Conservation (phyloP, 1,139 yeast species). For the Candida freyschussii region DNA sequence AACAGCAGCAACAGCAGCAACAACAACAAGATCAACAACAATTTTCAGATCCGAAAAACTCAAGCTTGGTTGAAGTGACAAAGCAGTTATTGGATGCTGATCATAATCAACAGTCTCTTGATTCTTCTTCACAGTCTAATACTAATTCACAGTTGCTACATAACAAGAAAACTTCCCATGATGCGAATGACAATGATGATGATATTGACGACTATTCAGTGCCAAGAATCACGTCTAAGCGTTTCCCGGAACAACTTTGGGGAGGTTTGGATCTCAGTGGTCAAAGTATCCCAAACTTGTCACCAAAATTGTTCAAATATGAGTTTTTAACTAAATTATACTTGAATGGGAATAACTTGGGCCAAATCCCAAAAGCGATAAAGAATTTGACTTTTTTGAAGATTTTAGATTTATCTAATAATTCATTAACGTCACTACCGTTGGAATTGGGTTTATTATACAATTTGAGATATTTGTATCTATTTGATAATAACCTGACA, state of each 20-base stretch:
- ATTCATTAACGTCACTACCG: slow-evolving; percentile 67
- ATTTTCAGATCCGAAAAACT: slow-evolving; percentile 28
- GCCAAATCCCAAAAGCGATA: slow-evolving; percentile 63
- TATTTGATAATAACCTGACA: slow-evolving; percentile 80
- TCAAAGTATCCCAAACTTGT: slow-evolving; percentile 68
- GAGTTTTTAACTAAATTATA: slow-evolving; percentile 82
- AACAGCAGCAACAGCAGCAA: not conserved
- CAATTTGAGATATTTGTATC: slow-evolving; percentile 73
- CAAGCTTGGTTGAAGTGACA: slow-evolving; percentile 53
- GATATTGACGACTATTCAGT: slow-evolving; percentile 79
- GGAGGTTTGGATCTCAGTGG: slow-evolving; percentile 91
- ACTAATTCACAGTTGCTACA: slow-evolving; percentile 43
- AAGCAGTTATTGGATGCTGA: slow-evolving; percentile 42
- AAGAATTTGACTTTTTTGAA: slow-evolving; percentile 68
- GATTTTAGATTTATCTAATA: slow-evolving; percentile 81
- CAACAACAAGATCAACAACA: slow-evolving; percentile 8
- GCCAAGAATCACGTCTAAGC: slow-evolving; percentile 67
- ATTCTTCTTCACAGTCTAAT: slow-evolving; percentile 17
- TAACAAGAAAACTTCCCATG: slow-evolving; percentile 52
- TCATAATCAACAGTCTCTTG: slow-evolving; percentile 35
- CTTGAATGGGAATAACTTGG: slow-evolving; percentile 79
- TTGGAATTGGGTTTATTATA: slow-evolving; percentile 78
- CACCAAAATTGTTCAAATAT: slow-evolving; percentile 75
- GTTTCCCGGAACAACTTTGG: slow-evolving; percentile 72
- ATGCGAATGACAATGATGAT: slow-evolving; percentile 38